These are phyloP conservation scores for Cardamine chenopodiifolia DNA, from an alignment of 345 rosid species.

Conservation along the genomic window DNA sequence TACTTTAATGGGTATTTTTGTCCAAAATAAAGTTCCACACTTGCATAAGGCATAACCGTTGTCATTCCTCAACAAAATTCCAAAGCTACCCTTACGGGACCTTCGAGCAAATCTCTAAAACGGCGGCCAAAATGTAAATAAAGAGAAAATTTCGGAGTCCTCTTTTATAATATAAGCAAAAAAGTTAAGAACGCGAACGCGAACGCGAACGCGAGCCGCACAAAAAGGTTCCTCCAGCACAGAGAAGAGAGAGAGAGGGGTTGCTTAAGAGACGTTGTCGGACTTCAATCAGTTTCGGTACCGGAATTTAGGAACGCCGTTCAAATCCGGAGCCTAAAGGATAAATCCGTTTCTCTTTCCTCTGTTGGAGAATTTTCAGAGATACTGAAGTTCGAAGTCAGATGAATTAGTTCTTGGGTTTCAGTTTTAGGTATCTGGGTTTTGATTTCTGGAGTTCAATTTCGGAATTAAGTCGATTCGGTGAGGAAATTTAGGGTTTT, in stretches of 20 bases:
- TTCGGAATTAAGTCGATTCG: constrained; percentile 10
- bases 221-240: constrained; percentile 46
- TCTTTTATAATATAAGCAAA: constrained; percentile 38
- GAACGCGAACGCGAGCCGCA: constrained; percentile 55
- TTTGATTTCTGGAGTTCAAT: constrained; percentile 21
- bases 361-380: constrained; percentile 44
- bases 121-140: constrained; percentile 40
- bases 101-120: constrained; percentile 26
- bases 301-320: constrained; percentile 67
- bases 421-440: constrained; percentile 23
- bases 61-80: not conserved
- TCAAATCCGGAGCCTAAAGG: constrained; percentile 61
- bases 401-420: not conserved
- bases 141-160: constrained; percentile 32
- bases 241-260: constrained; percentile 43
- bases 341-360: not conserved
- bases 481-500: constrained; percentile 36
- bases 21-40: not conserved
- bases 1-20: constrained; percentile 3
- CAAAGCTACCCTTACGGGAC: constrained; percentile 36
- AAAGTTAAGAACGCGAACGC: constrained; percentile 52
- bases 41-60: constrained; percentile 43
- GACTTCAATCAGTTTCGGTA: constrained; percentile 60
- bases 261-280: constrained; percentile 79
- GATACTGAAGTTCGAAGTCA: constrained; percentile 21